Evolutionary conservation across 202 grass and related monocot genomes (phyloP).

Genomic region (Carex arenaria): DNA sequence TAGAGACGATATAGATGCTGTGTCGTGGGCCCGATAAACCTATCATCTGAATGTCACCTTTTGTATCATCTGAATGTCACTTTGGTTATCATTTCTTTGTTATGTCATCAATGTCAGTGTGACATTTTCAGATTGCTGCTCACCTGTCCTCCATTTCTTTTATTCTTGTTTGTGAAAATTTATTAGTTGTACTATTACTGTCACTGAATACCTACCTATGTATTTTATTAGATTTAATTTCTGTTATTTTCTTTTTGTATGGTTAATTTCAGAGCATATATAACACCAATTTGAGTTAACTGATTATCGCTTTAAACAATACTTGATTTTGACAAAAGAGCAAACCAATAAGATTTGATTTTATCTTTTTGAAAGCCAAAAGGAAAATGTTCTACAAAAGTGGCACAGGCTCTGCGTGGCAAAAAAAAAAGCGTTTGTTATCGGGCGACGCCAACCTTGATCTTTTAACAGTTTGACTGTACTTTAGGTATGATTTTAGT

Average conservation of each 20-base stretch:
- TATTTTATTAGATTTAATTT: slow-evolving; percentile 2
- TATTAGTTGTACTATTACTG: slow-evolving; percentile 4
- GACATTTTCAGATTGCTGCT: neutral
- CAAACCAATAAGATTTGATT: neutral
- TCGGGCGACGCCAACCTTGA: neutral
- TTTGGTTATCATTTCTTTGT: slow-evolving; percentile 16
- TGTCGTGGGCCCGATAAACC: slow-evolving; percentile 50
- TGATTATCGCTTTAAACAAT: neutral
- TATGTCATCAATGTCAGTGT: neutral
- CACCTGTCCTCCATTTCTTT: neutral
- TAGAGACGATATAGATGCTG: slow-evolving; percentile 74
- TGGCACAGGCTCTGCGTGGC: neutral
- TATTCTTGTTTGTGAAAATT: slow-evolving; percentile 18
- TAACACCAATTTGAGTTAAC: neutral
- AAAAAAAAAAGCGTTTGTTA: neutral
- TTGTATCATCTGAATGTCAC: slow-evolving; percentile 24
- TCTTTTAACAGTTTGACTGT: slow-evolving; percentile 17
- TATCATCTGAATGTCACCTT: slow-evolving; percentile 15
- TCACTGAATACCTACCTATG: neutral
- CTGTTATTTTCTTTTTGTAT: slow-evolving; percentile 4
- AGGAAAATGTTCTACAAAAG: neutral
- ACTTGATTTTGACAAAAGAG: neutral
- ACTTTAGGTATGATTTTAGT: neutral
- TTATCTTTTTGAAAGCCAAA: slow-evolving; percentile 1
- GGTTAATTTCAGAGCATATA: too few species aligned